phyloP scores from a whole-genome alignment of 2,329 filamentous ascomycete genomes.

The Mollisiaceae sp. region DNA sequence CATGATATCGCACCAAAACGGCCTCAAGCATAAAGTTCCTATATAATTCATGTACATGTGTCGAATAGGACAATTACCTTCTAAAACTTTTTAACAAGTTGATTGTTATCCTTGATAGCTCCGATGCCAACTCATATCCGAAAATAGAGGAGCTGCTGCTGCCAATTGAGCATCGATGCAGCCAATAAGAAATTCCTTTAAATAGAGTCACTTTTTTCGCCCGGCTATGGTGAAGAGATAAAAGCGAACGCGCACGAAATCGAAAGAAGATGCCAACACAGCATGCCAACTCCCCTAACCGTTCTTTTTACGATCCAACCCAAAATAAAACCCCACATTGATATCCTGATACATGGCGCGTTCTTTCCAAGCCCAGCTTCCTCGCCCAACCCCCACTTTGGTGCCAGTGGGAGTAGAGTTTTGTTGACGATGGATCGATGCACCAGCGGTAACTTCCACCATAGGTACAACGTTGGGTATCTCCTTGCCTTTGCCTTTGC shows the following conservation, averaged over 20 bases:
- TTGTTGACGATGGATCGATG: constrained; percentile 1
- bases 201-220: not conserved
- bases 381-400: constrained; percentile 5
- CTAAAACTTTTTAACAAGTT: not conserved
- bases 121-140: not conserved
- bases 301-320: constrained; percentile 16
- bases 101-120: not conserved
- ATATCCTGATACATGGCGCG: constrained; percentile 39
- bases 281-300: not conserved
- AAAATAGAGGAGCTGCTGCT: not conserved
- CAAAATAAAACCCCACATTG: constrained; percentile 37
- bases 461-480: constrained; percentile 8
- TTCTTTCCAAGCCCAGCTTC: constrained; percentile 35
- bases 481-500: constrained; percentile 37
- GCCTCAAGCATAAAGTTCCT: not conserved
- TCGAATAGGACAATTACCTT: not conserved
- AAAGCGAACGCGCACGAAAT: not conserved
- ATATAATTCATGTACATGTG: not conserved
- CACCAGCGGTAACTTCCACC: not conserved
- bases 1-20: not conserved
- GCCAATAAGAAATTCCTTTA: not conserved
- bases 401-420: not conserved
- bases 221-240: not conserved
- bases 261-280: not conserved
- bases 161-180: not conserved